Base-by-base conservation (phyloP, 1,139 yeast genomes). In the Pneumocystis wakefieldiae region DNA sequence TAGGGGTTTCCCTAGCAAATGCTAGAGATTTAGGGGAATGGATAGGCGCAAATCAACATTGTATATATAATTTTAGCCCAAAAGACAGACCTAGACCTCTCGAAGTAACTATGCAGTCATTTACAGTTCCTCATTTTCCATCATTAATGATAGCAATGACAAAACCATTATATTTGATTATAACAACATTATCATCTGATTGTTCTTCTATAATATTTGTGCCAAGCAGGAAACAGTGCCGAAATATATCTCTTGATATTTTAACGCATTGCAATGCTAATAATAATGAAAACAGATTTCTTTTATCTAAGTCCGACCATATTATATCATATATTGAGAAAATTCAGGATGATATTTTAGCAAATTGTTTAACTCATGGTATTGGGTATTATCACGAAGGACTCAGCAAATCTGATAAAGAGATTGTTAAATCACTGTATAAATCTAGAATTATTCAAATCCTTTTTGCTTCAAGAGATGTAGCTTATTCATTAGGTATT, bases 21-120 rank as follows among this genome's bases (percentile, higher is more conserved):
- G 88, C 86, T 3, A 78, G 82, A 64, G 96, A 88, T 68, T 73
- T 91, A 67, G 94, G 88, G 1, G 88, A 85, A 65, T 94, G 97
- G 96, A 74, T 92, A 42, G 95, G 94, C 1, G 84, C 87, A 39
- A 76, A 81, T 41, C 78, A 77, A 63, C 77, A 75, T 55, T 78
- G 82, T 60, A 78, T 84, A 3, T 88, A 78, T 75, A 91, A 89
- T 69, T 90, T 86, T 71, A 79, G 83, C 29, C 85, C 95, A 0
- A 75, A 77, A 59, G 84, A 83, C 55, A 77, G 94, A 64, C 76
- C 78, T 32, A 72, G 75, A 59, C 83, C 85, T 1, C 70, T 88
- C 41, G 81, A 81, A 62, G 81, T 89, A 24, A 83, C 80, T 67
- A 71, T 89, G 58, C 84, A 83, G 67, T 74, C 83, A 0, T 76